phyloP scores from a whole-genome alignment of 768 basidiomycete genomes.

The Arthromyces matolae region DNA sequence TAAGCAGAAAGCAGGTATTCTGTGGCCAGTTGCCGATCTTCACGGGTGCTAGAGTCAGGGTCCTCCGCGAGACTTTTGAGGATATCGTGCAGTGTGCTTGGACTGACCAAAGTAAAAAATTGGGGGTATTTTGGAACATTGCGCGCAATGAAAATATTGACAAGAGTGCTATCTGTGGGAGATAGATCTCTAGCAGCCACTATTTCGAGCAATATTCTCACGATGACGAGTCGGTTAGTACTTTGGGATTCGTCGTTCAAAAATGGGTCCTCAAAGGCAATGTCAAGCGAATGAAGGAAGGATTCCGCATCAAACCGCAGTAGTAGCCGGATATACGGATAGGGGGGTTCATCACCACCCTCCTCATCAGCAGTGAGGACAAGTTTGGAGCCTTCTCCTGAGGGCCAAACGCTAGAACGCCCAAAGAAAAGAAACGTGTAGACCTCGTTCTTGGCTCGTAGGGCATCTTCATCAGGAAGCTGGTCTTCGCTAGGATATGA shows the following conservation, averaged over 20 bases:
- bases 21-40: conserved; percentile 92
- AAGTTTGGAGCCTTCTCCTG: conserved; percentile 64
- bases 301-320: conserved; percentile 91
- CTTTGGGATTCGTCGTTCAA: conserved; percentile 71
- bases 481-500: conserved; percentile 83
- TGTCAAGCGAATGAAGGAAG: conserved; percentile 88
- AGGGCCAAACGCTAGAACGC: conserved; percentile 74
- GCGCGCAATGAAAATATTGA: conserved; percentile 93
- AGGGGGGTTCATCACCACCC: conserved; percentile 75
- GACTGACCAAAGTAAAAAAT: conserved; percentile 59
- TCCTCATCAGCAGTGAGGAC: conserved; percentile 75
- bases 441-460: conserved; percentile 65
- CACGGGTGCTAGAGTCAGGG: conserved; percentile 70
- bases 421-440: conserved; percentile 87
- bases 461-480: conserved; percentile 59
- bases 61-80: conserved; percentile 78
- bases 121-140: conserved; percentile 97
- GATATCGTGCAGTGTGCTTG: conserved; percentile 67
- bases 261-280: conserved; percentile 91
- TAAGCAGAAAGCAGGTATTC: conserved; percentile 93
- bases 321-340: conserved; percentile 83
- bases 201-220: conserved; percentile 83
- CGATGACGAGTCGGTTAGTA: conserved; percentile 74
- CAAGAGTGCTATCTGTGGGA: conserved; percentile 68
- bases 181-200: conserved; percentile 51